These are phyloP conservation scores for Passalora sequoiae DNA, from an alignment of 2,329 filamentous ascomycete genomes.

Conservation along the genomic window DNA sequence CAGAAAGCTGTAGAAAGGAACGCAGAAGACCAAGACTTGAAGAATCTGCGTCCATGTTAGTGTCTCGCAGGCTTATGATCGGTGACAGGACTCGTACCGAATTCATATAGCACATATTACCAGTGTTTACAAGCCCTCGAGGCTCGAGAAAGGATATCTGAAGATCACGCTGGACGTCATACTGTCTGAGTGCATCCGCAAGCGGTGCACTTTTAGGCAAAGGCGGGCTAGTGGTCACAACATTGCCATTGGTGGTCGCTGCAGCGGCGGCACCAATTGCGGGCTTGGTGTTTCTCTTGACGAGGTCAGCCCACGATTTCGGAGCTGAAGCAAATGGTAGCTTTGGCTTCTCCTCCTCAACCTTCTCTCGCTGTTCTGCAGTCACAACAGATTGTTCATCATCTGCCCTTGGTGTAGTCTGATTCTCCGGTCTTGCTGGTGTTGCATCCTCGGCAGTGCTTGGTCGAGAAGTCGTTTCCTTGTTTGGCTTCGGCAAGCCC, in stretches of 20 bases:
- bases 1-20: slow-evolving; percentile 90
- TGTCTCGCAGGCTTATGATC: too few species aligned
- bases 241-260: slow-evolving; percentile 24
- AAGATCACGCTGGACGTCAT: slow-evolving; percentile 59
- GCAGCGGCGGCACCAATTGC: slow-evolving; percentile 31
- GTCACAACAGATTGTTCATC: slow-evolving; percentile 8
- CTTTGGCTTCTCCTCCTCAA: slow-evolving; percentile 37
- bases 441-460: slow-evolving; percentile 32
- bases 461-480: slow-evolving; percentile 34
- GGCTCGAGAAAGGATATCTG: slow-evolving; percentile 84
- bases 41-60: too few species aligned
- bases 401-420: slow-evolving; percentile 12
- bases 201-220: slow-evolving; percentile 51
- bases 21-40: slow-evolving; percentile 89
- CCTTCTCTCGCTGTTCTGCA: slow-evolving; percentile 23
- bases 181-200: slow-evolving; percentile 70
- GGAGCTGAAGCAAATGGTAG: slow-evolving; percentile 37
- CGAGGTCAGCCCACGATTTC: slow-evolving; percentile 65
- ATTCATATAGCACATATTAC: slow-evolving; percentile 99
- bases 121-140: slow-evolving; percentile 88
- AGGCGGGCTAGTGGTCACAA: slow-evolving; percentile 30
- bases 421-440: slow-evolving; percentile 10
- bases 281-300: slow-evolving; percentile 48
- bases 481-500: slow-evolving; percentile 41
- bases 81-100: slow-evolving; percentile 77